Evolutionary conservation across 306 rosid genomes (phyloP).

Genomic region (Alnus rubra): DNA sequence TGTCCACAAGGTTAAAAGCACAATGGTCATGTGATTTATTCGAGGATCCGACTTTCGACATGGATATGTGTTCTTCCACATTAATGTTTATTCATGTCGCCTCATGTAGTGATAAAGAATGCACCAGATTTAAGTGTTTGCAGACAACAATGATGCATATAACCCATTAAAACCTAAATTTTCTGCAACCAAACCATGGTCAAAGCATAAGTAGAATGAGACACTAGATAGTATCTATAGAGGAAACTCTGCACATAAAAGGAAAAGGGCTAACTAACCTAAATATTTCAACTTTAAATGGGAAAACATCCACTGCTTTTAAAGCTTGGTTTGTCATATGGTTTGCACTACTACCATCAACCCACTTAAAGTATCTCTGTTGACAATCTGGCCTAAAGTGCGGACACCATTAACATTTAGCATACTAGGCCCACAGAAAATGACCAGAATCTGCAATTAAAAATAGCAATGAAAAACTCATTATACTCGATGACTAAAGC

Average conservation of each 20-base stretch:
- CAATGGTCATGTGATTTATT: background rate
- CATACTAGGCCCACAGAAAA: slow-evolving; percentile 56
- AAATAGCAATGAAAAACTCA: background rate
- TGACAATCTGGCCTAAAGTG: slow-evolving; percentile 56
- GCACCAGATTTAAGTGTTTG: slow-evolving; percentile 3
- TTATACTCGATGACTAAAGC: slow-evolving; percentile 3
- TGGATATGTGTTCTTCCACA: background rate
- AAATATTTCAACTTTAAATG: slow-evolving; percentile 79
- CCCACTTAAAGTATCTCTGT: slow-evolving; percentile 64
- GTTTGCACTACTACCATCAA: slow-evolving; percentile 64
- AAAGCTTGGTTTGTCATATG: slow-evolving; percentile 73
- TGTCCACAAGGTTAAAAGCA: background rate
- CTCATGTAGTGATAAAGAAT: background rate
- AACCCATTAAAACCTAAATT: background rate
- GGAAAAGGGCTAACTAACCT: slow-evolving; percentile 52
- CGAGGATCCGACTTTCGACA: background rate
- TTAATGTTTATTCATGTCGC: background rate
- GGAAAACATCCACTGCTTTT: slow-evolving; percentile 54
- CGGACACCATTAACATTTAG: slow-evolving; percentile 67
- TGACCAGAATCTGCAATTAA: slow-evolving; percentile 64
- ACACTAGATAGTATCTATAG: background rate
- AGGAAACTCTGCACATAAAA: background rate
- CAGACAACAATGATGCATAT: background rate
- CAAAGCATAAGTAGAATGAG: background rate
- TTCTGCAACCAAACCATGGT: background rate